These are phyloP conservation scores for Arthrobotrys pseudoclavata DNA, from an alignment of 2,329 filamentous ascomycete species.

Conservation along the genomic window DNA sequence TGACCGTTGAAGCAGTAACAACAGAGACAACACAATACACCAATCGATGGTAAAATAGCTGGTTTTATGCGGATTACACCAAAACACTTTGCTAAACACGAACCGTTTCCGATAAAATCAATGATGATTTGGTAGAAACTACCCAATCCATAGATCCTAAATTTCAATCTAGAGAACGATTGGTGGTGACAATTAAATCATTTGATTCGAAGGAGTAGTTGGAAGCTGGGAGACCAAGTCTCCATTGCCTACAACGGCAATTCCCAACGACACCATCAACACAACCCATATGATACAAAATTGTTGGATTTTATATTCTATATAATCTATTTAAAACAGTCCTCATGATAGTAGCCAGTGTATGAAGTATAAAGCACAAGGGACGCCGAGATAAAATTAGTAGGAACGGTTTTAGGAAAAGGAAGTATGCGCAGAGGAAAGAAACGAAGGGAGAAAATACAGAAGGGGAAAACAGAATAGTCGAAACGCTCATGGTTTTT, in stretches of 20 bases:
- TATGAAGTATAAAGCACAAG: background rate
- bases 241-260: background rate
- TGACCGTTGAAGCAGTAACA: background rate
- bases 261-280: slow-evolving; percentile 1
- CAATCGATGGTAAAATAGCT: too few species aligned
- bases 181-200: too few species aligned
- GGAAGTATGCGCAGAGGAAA: background rate
- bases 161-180: too few species aligned
- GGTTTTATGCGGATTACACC: too few species aligned
- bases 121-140: too few species aligned
- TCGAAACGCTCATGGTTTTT: background rate
- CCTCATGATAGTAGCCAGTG: background rate
- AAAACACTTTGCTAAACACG: too few species aligned
- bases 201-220: background rate
- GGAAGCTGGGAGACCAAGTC: background rate
- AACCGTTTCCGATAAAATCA: too few species aligned
- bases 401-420: background rate
- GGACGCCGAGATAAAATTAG: background rate
- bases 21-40: too few species aligned
- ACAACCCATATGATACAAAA: background rate
- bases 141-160: too few species aligned
- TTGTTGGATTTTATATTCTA: slow-evolving; percentile 10
- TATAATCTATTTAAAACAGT: slow-evolving; percentile 8
- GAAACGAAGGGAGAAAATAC: background rate
- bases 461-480: background rate